Percentiles rank a stretch among this genome's conserved stretches.
phyloP scores from a whole-genome alignment of 805 yeast genomes.

The Candida ascalaphidarum region DNA sequence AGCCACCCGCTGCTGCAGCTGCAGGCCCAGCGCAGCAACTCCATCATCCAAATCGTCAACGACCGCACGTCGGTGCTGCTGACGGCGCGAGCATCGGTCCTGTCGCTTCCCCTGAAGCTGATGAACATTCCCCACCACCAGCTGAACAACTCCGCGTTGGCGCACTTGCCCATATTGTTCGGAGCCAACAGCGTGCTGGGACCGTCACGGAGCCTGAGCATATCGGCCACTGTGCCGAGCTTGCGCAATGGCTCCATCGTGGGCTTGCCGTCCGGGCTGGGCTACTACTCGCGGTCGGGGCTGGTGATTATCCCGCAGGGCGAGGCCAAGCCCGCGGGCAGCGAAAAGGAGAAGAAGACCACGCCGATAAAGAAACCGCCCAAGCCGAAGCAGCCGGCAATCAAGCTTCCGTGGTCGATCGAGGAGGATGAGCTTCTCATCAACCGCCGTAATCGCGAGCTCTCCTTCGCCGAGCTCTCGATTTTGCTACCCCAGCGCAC shows the following conservation, averaged over 20 bases:
- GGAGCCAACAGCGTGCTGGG: slow-evolving; percentile 30
- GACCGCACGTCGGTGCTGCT: slow-evolving; percentile 28
- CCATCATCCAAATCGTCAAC: slow-evolving; percentile 33
- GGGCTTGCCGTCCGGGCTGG: slow-evolving; percentile 11
- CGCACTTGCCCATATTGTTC: slow-evolving; percentile 34
- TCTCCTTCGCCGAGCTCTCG: slow-evolving; percentile 65
- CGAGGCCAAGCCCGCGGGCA: too few species aligned
- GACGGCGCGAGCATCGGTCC: slow-evolving; percentile 27
- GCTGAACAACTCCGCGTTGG: slow-evolving; percentile 26
- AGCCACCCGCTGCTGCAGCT: not conserved
- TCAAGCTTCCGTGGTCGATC: slow-evolving; percentile 38
- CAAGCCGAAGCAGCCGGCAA: too few species aligned
- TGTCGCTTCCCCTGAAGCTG: slow-evolving; percentile 34
- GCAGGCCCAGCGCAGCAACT: slow-evolving; percentile 15
- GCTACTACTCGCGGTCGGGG: slow-evolving; percentile 29
- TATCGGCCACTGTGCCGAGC: slow-evolving; percentile 30
- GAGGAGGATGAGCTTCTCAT: slow-evolving; percentile 69
- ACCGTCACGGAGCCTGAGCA: slow-evolving; percentile 28
- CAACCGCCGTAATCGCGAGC: slow-evolving; percentile 45
- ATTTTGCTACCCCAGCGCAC: slow-evolving; percentile 66
- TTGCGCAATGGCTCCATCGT: slow-evolving; percentile 33
- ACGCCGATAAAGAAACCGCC: too few species aligned
- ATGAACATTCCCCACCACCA: slow-evolving; percentile 42
- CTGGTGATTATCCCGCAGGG: slow-evolving; percentile 24
- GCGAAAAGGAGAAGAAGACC: too few species aligned